Base-by-base conservation (phyloP, 495 filamentous ascomycete species). In the Aspergillus asperescens region DNA sequence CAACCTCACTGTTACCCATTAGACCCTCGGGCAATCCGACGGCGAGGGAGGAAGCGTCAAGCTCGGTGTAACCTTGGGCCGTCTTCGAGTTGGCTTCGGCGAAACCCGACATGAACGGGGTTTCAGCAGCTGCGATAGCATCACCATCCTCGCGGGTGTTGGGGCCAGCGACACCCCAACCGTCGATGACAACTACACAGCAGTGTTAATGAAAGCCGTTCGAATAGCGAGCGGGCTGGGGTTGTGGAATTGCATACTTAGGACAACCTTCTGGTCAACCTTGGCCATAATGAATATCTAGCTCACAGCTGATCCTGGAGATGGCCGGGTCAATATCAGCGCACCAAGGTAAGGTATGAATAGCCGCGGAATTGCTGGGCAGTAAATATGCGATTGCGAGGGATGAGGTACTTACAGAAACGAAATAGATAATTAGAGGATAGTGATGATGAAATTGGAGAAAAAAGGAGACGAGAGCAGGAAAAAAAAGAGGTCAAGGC, bases 1-100 rank as follows among this genome's bases (percentile, higher is more conserved):
- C 93, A 59, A 98, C 93, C 70, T 98, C 93, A 65, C 88, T 93
- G 76, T 98, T 98, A 29, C 93, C 93, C 93, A 98, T 98, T 53
- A 98, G 77, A 32, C 93, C 93, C 65, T 98, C 92, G 16, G 93
- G 93, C 38, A 98, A 77, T 37, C 93, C 93, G 37, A 98, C 93
- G 27, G 93, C 94, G 16, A 96, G 81, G 2, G 94, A 97, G 7
- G 92, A 96, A 42, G 93, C 93, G 55, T 96, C 93, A 52, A 98
- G 84, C 69, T 90, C 83, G 56, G 89, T 85, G 68, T 82, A 95
- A 28, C 88, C 89, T 60, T 88, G 83, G 9, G 85, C 75, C 19
- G 80, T 84, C 67, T 83, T 84, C 42, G 81, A 82, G 59, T 73
- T 77, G 56, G 70, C 56, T 37, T 77, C 72, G 37, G 74, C 71